Evolutionary conservation across 2,329 filamentous ascomycete species (phyloP), one percentile per base, ranked within the genome.

Genomic region (Penicillium sp.): DNA sequence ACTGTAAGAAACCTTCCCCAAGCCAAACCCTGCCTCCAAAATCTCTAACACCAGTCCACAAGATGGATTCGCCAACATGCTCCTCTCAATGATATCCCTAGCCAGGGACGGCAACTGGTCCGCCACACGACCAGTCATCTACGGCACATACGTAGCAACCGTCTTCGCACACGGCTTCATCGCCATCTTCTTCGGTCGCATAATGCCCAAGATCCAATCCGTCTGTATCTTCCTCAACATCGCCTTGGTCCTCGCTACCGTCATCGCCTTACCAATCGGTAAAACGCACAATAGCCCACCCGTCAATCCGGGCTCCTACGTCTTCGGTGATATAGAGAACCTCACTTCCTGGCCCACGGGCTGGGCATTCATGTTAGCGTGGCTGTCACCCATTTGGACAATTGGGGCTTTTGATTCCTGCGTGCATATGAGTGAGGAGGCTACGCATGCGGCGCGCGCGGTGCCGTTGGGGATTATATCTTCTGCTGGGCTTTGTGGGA

Each of bases 341-440:
- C 68, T 82, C 3, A 85, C 83, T 0, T 79, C 78, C 0, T 87
- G 84, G 81, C 80, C 82, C 2, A 75, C 74, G 0, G 80, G 81
- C 1, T 83, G 81, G 79, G 73, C 81, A 0, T 86, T 86, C 59
- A 83, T 87, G 72, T 69, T 86, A 4, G 73, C 81, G 0, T 86
- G 83, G 81, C 72, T 87, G 13, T 78, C 76, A 22, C 84, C 84
- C 0, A 86, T 87, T 56, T 87, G 84, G 84, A 83, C 83, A 0
- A 75, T 74, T 43, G 73, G 73, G 0, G 78, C 75, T 1, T 85
- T 85, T 55, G 82, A 85, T 63, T 79, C 77, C 1, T 84, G 81
- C 52, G 81, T 82, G 9, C 81, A 85, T 61, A 84, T 86, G 76
- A 80, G 78, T 39, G 84, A 86, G 67, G 83, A 86, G 65, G 83